A percentile compares a stretch with the other conserved stretches of the same genome.
Conservation (phyloP, 2,329 filamentous ascomycete genomes). For the Ceratocystis alfenasii region DNA sequence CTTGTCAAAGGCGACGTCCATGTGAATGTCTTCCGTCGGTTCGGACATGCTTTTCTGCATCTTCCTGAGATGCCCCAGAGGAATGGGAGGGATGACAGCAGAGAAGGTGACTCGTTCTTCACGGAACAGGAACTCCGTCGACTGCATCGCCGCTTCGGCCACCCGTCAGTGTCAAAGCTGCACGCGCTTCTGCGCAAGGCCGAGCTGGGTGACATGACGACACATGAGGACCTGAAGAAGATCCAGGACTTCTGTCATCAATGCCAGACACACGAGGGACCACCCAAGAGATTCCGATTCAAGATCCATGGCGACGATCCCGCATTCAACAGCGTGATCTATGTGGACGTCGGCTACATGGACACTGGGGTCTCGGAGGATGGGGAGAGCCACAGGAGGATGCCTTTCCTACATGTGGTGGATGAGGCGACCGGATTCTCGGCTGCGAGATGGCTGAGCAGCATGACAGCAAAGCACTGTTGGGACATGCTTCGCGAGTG, state of each 20-base stretch:
- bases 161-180: background rate
- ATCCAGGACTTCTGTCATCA: background rate
- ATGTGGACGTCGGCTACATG: background rate
- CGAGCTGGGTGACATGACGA: background rate
- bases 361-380: background rate
- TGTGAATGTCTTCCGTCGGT: background rate
- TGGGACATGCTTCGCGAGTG: background rate
- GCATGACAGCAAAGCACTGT: background rate
- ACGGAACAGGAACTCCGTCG: background rate
- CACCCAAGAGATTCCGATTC: background rate
- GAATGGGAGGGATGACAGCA: too few species aligned
- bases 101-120: too few species aligned
- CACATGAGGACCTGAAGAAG: background rate
- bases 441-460: background rate
- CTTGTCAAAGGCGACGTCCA: background rate
- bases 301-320: conserved; percentile 26
- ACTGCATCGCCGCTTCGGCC: background rate
- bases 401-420: background rate
- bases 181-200: too few species aligned
- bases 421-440: background rate
- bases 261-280: background rate
- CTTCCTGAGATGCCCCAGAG: too few species aligned
- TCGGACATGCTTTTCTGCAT: background rate
- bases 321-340: conserved; percentile 9
- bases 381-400: background rate